Percentiles rank a stretch among this genome's conserved stretches.
phyloP scores from a whole-genome alignment of 805 yeast species.

The Kuraishia floccosa region DNA sequence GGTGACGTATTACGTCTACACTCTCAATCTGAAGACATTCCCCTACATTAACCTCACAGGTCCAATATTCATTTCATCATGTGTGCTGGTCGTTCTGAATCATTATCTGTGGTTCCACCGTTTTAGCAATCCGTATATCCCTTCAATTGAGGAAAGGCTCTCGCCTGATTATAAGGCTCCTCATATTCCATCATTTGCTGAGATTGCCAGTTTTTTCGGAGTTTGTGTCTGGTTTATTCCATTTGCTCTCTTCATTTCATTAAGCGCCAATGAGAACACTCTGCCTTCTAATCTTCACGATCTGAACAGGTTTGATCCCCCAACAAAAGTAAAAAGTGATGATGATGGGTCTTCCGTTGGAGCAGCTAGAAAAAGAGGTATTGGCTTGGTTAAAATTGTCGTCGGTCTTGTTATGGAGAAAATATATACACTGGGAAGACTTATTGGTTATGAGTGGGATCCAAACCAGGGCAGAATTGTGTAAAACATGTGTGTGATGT shows the following conservation, averaged over 20 bases:
- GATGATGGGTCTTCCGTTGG: slow-evolving; percentile 18
- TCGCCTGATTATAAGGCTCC: slow-evolving; percentile 50
- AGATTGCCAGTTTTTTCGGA: slow-evolving; percentile 93
- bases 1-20: slow-evolving; percentile 59
- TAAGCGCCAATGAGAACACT: slow-evolving; percentile 85
- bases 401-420: slow-evolving; percentile 41
- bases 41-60: slow-evolving; percentile 74
- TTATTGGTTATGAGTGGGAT: slow-evolving; percentile 58
- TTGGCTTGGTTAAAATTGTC: slow-evolving; percentile 59
- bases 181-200: slow-evolving; percentile 70
- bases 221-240: slow-evolving; percentile 91
- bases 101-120: slow-evolving; percentile 87
- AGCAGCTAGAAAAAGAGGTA: slow-evolving; percentile 29
- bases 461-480: slow-evolving; percentile 40
- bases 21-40: slow-evolving; percentile 68
- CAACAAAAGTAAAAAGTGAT: slow-evolving; percentile 12
- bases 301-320: slow-evolving; percentile 12
- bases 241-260: slow-evolving; percentile 79
- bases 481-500: too few relatives aligned
- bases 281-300: slow-evolving; percentile 41
- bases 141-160: slow-evolving; percentile 53
- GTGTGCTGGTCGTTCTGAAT: slow-evolving; percentile 62
- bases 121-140: slow-evolving; percentile 63
- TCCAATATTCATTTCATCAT: slow-evolving; percentile 58
- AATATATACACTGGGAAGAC: slow-evolving; percentile 31